phyloP scores from a whole-genome alignment of 2,329 filamentous ascomycete genomes.

The Colletotrichum euphorbiae region DNA sequence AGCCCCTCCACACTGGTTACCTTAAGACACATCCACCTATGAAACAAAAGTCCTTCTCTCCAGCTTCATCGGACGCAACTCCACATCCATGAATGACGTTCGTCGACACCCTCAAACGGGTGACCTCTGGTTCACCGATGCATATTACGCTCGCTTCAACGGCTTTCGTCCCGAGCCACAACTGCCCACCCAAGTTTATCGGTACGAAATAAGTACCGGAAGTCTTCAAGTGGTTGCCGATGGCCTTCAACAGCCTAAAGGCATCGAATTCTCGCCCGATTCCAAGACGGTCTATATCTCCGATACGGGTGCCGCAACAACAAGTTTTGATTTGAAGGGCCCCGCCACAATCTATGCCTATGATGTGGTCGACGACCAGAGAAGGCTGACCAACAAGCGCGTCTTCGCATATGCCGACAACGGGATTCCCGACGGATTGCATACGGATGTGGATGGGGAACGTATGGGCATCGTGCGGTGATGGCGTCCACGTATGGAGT shows the following conservation, averaged over 20 bases:
- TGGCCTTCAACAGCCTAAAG: no score
- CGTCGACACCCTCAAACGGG: conserved; percentile 62
- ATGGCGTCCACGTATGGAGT: conserved; percentile 62
- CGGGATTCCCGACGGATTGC: conserved; percentile 67
- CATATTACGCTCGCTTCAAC: conserved; percentile 68
- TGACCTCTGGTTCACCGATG: conserved; percentile 73
- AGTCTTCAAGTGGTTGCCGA: background rate
- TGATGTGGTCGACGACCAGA: conserved; percentile 53
- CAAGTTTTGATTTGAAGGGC: conserved; percentile 24
- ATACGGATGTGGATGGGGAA: conserved; percentile 66
- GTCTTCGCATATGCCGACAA: conserved; percentile 67
- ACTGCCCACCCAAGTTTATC: conserved; percentile 68
- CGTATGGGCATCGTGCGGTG: conserved; percentile 61
- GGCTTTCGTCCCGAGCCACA: conserved; percentile 65
- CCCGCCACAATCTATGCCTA: conserved; percentile 59
- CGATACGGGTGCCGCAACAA: background rate
- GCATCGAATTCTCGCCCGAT: no score
- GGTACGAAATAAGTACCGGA: conserved; percentile 50
- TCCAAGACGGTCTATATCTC: no score
- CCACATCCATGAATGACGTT: conserved; percentile 70
- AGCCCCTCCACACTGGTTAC: conserved; percentile 52
- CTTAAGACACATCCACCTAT: background rate
- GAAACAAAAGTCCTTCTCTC: conserved; percentile 59
- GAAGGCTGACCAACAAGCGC: conserved; percentile 57
- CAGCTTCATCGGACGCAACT: conserved; percentile 68